Percentiles rank a stretch among this genome's conserved stretches.
Evolutionary conservation across 1,284 basidiomycete species (phyloP).

Genomic region (Tremellales sp.): DNA sequence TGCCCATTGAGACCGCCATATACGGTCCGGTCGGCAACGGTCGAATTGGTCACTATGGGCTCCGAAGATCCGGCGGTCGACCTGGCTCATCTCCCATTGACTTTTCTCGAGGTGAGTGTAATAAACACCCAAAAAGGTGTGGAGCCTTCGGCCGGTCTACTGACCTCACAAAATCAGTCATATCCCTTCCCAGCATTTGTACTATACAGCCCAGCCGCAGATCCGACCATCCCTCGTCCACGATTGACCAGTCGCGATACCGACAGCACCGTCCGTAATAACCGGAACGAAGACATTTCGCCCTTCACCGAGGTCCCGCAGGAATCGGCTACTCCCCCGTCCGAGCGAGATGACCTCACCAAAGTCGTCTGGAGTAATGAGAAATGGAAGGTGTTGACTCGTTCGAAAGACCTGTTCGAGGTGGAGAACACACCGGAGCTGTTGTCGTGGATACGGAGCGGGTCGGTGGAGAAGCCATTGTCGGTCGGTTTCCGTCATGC

Average conservation of each 20-base stretch:
- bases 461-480: background rate
- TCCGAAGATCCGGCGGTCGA: conserved; percentile 10
- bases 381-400: background rate
- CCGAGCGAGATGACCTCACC: conserved; percentile 27
- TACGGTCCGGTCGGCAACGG: no score
- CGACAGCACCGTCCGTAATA: conserved; percentile 26
- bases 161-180: conserved; percentile 13
- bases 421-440: background rate
- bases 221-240: conserved; percentile 10
- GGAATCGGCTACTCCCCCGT: background rate
- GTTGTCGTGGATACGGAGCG: background rate
- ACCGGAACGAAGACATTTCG: conserved; percentile 16
- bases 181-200: conserved; percentile 36
- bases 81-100: conserved; percentile 19
- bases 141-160: background rate
- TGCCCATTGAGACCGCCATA: no score
- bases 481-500: background rate
- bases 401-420: background rate
- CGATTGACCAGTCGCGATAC: conserved; percentile 28
- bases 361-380: conserved; percentile 29
- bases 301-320: conserved; percentile 12
- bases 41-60: no score
- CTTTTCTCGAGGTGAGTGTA: conserved; percentile 38
- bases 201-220: conserved; percentile 13
- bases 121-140: no score